phyloP scores from a whole-genome alignment of 345 rosid genomes.

The Erysimum cheiranthoides region DNA sequence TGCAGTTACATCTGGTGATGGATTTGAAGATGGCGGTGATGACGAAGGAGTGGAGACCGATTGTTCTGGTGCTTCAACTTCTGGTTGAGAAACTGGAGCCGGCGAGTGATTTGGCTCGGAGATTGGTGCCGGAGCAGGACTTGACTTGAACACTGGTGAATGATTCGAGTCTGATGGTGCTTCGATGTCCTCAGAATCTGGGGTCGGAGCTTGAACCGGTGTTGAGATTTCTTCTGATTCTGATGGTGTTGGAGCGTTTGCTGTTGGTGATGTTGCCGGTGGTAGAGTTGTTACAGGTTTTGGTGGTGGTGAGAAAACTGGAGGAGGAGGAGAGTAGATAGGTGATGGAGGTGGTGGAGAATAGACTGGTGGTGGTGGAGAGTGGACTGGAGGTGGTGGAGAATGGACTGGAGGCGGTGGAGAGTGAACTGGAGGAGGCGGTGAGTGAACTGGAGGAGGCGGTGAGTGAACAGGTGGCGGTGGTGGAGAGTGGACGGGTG shows the following conservation, averaged over 20 bases:
- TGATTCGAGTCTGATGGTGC: conserved; percentile 34
- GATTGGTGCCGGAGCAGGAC: conserved; percentile 26
- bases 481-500: conserved; percentile 41
- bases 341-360: conserved; percentile 41
- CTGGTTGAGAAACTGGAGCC: conserved; percentile 35
- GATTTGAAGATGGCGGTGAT: conserved; percentile 30
- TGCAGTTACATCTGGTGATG: conserved; percentile 34
- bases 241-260: conserved; percentile 31
- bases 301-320: conserved; percentile 45
- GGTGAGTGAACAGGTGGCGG: conserved; percentile 36
- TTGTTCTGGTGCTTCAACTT: conserved; percentile 46
- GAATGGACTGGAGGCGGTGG: conserved; percentile 37
- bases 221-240: conserved; percentile 23
- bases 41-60: conserved; percentile 37
- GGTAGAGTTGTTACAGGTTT: conserved; percentile 20
- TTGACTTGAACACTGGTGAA: conserved; percentile 12
- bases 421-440: conserved; percentile 28
- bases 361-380: conserved; percentile 39
- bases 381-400: conserved; percentile 36
- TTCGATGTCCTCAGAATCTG: conserved; percentile 41
- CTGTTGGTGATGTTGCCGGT: conserved; percentile 38
- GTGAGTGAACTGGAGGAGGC: conserved; percentile 40
- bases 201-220: conserved; percentile 41
- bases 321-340: conserved; percentile 46
- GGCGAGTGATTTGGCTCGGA: conserved; percentile 15